phyloP scores from a whole-genome alignment of 768 basidiomycete species.

The Macrocybe gigantea region DNA sequence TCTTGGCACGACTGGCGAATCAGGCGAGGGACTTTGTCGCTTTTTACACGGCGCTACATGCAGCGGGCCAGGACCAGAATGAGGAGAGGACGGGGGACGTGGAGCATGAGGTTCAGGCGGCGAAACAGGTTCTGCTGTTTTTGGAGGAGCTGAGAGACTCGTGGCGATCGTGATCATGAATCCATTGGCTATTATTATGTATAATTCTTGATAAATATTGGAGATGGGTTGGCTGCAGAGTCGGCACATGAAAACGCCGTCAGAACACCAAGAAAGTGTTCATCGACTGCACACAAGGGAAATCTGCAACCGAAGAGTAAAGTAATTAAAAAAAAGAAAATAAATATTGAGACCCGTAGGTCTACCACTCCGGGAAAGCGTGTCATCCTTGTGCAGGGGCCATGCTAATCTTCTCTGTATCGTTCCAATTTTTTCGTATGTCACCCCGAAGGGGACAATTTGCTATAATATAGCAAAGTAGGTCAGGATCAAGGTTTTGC shows the following conservation, averaged over 20 bases:
- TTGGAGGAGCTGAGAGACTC: constrained; percentile 36
- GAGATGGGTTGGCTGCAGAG: too few species aligned
- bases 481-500: background rate
- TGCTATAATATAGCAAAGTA: background rate
- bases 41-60: constrained; percentile 30
- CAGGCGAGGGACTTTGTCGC: constrained; percentile 43
- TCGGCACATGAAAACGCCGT: too few species aligned
- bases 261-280: too few species aligned
- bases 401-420: constrained; percentile 99
- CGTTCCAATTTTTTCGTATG: constrained; percentile 99
- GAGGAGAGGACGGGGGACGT: constrained; percentile 13
- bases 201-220: background rate
- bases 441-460: constrained; percentile 84
- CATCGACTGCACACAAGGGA: too few species aligned
- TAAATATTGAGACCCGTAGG: constrained; percentile 41
- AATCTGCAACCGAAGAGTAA: too few species aligned
- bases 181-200: background rate
- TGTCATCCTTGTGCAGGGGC: constrained; percentile 99
- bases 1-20: constrained; percentile 28
- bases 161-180: too few species aligned
- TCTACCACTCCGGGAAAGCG: constrained; percentile 93
- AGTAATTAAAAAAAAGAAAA: constrained; percentile 12
- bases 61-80: constrained; percentile 12
- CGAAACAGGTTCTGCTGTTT: constrained; percentile 46
- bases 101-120: constrained; percentile 35